These are phyloP conservation scores for Microbotryomycetes sp. DNA, from an alignment of 1,284 basidiomycete species.

Conservation along the genomic window DNA sequence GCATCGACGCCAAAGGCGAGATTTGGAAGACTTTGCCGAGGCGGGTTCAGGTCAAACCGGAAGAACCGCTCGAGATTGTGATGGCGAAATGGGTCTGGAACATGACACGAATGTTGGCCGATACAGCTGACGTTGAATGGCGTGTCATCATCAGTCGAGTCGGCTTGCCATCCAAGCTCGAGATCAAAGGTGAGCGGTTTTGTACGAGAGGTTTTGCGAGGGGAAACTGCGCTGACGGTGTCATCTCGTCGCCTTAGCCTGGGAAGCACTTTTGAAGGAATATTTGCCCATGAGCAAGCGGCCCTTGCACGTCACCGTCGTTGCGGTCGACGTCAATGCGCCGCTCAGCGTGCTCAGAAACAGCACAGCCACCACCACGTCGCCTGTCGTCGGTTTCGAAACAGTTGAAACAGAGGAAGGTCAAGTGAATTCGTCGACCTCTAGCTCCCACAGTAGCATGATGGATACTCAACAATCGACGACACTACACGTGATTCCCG, in stretches of 20 bases:
- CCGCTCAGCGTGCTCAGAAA: background rate
- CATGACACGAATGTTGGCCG: constrained; percentile 56
- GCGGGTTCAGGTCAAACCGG: constrained; percentile 44
- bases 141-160: constrained; percentile 61
- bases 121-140: constrained; percentile 67
- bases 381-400: background rate
- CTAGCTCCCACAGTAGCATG: too few relatives aligned
- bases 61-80: constrained; percentile 45
- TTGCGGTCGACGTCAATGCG: constrained; percentile 14
- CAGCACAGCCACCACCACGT: background rate
- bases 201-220: background rate
- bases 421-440: background rate
- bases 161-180: constrained; percentile 53
- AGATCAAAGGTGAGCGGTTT: constrained; percentile 58
- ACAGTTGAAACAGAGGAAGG: background rate
- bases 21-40: constrained; percentile 44
- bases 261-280: constrained; percentile 51
- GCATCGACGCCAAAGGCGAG: constrained; percentile 68
- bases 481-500: constrained; percentile 20
- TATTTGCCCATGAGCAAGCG: constrained; percentile 5
- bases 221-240: constrained; percentile 13
- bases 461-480: constrained; percentile 1
- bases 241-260: constrained; percentile 50
- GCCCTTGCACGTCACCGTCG: constrained; percentile 28
- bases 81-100: constrained; percentile 53